Conservation (phyloP, 2,329 filamentous ascomycete species). For the Ceratocystis smalleyi region DNA sequence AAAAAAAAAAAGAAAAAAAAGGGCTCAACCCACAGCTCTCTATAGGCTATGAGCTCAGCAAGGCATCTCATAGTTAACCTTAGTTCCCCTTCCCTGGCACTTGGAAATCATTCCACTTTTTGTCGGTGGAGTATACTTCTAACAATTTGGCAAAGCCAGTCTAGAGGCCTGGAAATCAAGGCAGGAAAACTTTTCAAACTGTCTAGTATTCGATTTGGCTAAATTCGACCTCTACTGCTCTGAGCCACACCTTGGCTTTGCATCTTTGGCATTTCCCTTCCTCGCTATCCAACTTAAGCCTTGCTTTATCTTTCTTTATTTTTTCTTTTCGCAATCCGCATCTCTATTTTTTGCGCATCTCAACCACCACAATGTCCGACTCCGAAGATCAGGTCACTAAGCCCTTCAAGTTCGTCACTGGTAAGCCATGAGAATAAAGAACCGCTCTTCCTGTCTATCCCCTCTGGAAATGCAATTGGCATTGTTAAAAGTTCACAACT, state of each 20-base stretch:
- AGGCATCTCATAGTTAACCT: neutral
- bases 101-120: neutral
- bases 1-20: no score
- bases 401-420: constrained; percentile 99
- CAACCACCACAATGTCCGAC: constrained; percentile 67
- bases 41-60: neutral
- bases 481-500: no score
- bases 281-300: neutral
- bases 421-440: constrained; percentile 40
- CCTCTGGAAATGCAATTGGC: no score
- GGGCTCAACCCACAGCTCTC: neutral
- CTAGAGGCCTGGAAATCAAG: constrained; percentile 9
- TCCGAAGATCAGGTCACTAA: constrained; percentile 71
- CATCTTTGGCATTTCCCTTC: constrained; percentile 22
- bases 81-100: neutral
- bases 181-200: constrained; percentile 18
- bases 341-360: constrained; percentile 9
- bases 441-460: neutral
- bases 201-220: constrained; percentile 30
- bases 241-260: constrained; percentile 25
- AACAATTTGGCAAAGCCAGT: neutral
- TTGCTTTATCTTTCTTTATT: constrained; percentile 3
- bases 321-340: constrained; percentile 2
- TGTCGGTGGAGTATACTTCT: neutral
- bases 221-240: constrained; percentile 24